Conservation (phyloP, 345 rosid species). For the Lumnitzera racemosa region DNA sequence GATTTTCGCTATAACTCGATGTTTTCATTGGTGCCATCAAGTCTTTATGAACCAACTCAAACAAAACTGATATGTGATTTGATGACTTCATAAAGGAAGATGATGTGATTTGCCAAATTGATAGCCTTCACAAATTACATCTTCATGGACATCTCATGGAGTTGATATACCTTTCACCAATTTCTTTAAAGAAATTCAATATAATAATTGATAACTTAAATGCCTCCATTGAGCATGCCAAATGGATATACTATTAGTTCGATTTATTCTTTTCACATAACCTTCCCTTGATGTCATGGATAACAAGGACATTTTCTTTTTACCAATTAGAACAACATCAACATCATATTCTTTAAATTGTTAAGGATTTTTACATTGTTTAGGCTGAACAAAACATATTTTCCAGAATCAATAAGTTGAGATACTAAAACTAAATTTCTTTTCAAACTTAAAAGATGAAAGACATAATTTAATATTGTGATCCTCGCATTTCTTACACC, state of each 20-base stretch:
- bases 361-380: slow-evolving; percentile 8
- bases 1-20: too few relatives aligned
- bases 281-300: slow-evolving; percentile 5
- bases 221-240: slow-evolving; percentile 13
- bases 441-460: slow-evolving; percentile 8
- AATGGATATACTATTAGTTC: not conserved
- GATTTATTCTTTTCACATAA: slow-evolving; percentile 11
- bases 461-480: not conserved
- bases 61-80: too few relatives aligned
- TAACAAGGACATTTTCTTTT: slow-evolving; percentile 7
- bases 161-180: slow-evolving; percentile 5
- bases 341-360: not conserved
- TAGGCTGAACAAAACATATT: slow-evolving; percentile 12
- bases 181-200: slow-evolving; percentile 9
- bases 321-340: slow-evolving; percentile 8
- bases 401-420: slow-evolving; percentile 6
- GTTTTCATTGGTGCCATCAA: too few relatives aligned
- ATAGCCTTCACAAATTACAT: slow-evolving; percentile 2
- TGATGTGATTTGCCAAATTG: slow-evolving; percentile 12
- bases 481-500: not conserved
- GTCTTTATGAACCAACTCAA: too few relatives aligned
- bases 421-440: slow-evolving; percentile 8
- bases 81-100: slow-evolving; percentile 8
- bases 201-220: slow-evolving; percentile 10
- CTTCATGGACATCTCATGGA: not conserved